A percentile compares a stretch with the other conserved stretches of the same genome.
phyloP scores from a whole-genome alignment of 305 asterid species.

The Fraxinus ornus region DNA sequence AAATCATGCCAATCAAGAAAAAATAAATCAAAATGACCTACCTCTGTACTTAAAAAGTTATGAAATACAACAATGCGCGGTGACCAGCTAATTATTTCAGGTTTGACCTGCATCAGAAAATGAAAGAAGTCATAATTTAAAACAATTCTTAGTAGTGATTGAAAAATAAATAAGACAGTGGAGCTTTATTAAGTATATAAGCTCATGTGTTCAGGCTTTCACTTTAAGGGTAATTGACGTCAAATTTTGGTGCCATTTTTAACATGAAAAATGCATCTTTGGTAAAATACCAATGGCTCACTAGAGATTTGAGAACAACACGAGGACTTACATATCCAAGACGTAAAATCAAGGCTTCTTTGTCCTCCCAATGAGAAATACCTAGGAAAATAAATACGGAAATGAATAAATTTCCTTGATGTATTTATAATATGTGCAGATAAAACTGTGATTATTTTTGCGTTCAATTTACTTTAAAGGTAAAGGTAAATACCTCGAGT shows the following conservation, averaged over 20 bases:
- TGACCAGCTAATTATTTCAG: conserved; percentile 79
- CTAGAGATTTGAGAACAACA: conserved; percentile 18
- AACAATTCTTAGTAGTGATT: neutral
- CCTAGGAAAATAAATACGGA: conserved; percentile 39
- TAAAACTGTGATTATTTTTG: neutral
- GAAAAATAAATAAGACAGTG: neutral
- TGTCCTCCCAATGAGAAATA: conserved; percentile 57
- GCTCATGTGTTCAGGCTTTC: neutral
- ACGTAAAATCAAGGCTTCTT: conserved; percentile 68
- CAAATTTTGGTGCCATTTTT: conserved; percentile 4
- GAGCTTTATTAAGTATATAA: neutral
- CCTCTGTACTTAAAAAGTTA: conserved; percentile 81
- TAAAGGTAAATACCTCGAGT: conserved; percentile 12
- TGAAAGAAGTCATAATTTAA: conserved; percentile 9
- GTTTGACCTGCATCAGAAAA: conserved; percentile 58
- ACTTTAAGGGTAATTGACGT: neutral
- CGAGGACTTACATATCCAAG: conserved; percentile 68
- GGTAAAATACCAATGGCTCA: conserved; percentile 15
- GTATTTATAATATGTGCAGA: neutral
- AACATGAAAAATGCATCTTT: neutral
- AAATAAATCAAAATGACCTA: conserved; percentile 25
- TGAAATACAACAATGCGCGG: conserved; percentile 69
- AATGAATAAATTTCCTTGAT: neutral
- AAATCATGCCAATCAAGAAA: neutral
- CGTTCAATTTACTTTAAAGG: neutral